These are phyloP conservation scores for Crucibulum parvulum DNA, from an alignment of 1,284 basidiomycete genomes.

Conservation along the genomic window DNA sequence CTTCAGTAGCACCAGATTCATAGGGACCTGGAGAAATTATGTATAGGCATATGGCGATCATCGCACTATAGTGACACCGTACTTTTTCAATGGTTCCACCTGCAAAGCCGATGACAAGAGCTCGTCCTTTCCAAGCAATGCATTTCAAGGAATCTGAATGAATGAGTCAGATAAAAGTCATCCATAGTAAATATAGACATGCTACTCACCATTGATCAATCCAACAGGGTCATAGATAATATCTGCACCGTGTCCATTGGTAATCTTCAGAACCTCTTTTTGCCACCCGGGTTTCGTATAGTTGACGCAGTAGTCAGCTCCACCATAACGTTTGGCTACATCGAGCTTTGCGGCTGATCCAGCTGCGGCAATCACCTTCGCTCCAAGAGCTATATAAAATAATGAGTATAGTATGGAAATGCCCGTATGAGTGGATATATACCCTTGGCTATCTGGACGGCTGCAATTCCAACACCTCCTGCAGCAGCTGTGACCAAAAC, in stretches of 20 bases:
- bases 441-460: slow-evolving; percentile 91
- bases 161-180: slow-evolving; percentile 6
- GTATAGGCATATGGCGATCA: not conserved
- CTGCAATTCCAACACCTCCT: slow-evolving; percentile 92
- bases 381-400: slow-evolving; percentile 63
- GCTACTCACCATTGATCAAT: slow-evolving; percentile 63
- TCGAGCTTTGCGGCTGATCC: slow-evolving; percentile 75
- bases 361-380: slow-evolving; percentile 82
- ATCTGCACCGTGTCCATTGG: slow-evolving; percentile 84
- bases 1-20: slow-evolving; percentile 90
- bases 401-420: not conserved
- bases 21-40: slow-evolving; percentile 64
- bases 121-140: slow-evolving; percentile 93
- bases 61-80: not conserved
- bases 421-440: not conserved
- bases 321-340: slow-evolving; percentile 70
- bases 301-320: slow-evolving; percentile 74
- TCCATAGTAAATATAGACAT: not conserved
- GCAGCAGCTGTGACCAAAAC: slow-evolving; percentile 90
- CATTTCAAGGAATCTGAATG: slow-evolving; percentile 81
- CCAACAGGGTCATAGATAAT: slow-evolving; percentile 94
- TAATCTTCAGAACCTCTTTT: slow-evolving; percentile 76
- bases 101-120: slow-evolving; percentile 92
- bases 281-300: slow-evolving; percentile 78
- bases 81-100: slow-evolving; percentile 91